A percentile compares a stretch with the other conserved stretches of the same genome.
Evolutionary conservation across 208 protist genomes (phyloP).

Genomic region (Leishmania mexicana): DNA sequence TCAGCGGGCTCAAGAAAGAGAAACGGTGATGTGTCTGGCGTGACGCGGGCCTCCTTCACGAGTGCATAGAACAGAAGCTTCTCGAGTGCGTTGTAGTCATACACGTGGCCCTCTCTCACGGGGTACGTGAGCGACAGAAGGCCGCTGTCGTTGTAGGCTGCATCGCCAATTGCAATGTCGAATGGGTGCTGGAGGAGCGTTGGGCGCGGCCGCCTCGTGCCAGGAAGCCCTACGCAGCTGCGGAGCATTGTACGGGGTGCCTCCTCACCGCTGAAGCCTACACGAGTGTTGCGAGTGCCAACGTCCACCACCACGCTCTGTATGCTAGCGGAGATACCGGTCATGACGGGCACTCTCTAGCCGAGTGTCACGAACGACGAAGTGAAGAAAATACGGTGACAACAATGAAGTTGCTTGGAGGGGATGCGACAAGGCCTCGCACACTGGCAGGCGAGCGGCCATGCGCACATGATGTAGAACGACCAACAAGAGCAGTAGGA

Average conservation of each 20-base stretch:
- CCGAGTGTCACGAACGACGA: background rate
- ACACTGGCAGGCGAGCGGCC: background rate
- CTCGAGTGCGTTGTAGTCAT: constrained; percentile 83
- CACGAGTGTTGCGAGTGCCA: constrained; percentile 93
- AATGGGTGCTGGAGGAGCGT: constrained; percentile 65
- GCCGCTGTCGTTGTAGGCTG: constrained; percentile 58
- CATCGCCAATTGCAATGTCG: constrained; percentile 73
- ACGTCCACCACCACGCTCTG: constrained; percentile 95
- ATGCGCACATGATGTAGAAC: background rate
- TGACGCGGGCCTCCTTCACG: constrained; percentile 61
- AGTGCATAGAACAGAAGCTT: constrained; percentile 82
- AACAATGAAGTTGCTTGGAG: background rate
- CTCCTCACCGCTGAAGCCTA: constrained; percentile 96
- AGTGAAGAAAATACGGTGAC: background rate
- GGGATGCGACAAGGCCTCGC: background rate
- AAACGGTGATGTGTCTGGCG: constrained; percentile 58
- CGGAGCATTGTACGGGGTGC: constrained; percentile 92
- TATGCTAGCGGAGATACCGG: constrained; percentile 4
- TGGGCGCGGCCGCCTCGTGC: constrained; percentile 59
- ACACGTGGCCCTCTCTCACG: constrained; percentile 66
- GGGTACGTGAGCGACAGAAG: constrained; percentile 58
- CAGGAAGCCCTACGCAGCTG: constrained; percentile 72
- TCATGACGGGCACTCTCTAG: background rate
- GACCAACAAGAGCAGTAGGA: background rate
- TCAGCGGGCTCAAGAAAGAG: constrained; percentile 98